phyloP scores from a whole-genome alignment of 164 flowering plant genomes.

The Umbellularia californica region DNA sequence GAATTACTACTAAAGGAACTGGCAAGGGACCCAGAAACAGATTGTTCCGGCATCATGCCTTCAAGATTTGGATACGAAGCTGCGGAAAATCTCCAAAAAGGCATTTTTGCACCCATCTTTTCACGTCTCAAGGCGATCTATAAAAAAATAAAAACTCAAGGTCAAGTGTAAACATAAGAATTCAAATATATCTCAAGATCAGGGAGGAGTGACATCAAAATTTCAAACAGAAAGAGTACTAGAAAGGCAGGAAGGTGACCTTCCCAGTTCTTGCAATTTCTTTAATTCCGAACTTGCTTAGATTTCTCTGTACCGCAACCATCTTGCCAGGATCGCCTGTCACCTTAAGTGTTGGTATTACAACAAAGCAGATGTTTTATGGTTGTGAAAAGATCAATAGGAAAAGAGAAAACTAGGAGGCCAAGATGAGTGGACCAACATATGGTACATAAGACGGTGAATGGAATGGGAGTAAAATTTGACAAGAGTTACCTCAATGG shows the following conservation, averaged over 20 bases:
- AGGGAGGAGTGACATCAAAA: too few species aligned
- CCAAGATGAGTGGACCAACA: background rate
- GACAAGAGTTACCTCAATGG: constrained; percentile 65
- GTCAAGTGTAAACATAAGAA: background rate
- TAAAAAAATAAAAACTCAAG: constrained; percentile 8
- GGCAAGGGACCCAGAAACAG: constrained; percentile 18
- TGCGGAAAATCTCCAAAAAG: constrained; percentile 97
- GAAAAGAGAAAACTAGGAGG: background rate
- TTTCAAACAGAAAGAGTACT: background rate
- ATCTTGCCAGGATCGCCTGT: constrained; percentile 99
- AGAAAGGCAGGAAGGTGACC: constrained; percentile 34
- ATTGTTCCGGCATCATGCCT: constrained; percentile 26
- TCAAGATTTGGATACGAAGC: constrained; percentile 95
- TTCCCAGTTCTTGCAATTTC: constrained; percentile 96
- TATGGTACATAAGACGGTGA: background rate
- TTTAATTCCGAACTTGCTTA: constrained; percentile 79
- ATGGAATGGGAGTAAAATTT: background rate
- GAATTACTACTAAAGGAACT: constrained; percentile 16
- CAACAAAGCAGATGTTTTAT: background rate
- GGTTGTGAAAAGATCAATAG: background rate
- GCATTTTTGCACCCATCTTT: constrained; percentile 84
- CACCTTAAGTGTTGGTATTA: constrained; percentile 41
- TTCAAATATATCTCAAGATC: background rate
- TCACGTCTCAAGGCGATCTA: constrained; percentile 92
- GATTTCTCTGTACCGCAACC: constrained; percentile 68